Percentiles rank a stretch among this genome's conserved stretches.
These are phyloP conservation scores for Solanum chiquidenum DNA, from an alignment of 257 asterid species.

Conservation along the genomic window DNA sequence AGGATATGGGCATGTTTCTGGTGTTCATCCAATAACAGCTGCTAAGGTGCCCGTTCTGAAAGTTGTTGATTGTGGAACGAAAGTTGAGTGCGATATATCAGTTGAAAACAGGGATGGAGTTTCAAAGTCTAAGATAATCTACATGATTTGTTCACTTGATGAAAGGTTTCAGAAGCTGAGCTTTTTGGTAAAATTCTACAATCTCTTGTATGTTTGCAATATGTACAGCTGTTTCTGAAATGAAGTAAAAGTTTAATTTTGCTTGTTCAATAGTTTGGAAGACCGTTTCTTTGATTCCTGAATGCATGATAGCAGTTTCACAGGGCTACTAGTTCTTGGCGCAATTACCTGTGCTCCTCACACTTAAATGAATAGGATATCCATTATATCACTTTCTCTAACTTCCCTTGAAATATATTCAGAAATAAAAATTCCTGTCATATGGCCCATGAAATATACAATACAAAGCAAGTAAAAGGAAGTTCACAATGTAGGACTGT, in stretches of 20 bases:
- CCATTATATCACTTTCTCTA: not conserved
- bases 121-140: conserved; percentile 64
- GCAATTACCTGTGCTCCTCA: not conserved
- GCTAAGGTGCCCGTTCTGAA: conserved; percentile 93
- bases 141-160: conserved; percentile 68
- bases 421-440: not conserved
- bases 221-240: not conserved
- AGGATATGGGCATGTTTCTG: conserved; percentile 78
- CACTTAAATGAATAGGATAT: not conserved
- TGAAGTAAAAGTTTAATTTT: not conserved
- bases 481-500: not conserved
- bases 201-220: not conserved
- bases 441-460: not conserved
- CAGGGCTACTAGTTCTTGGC: not conserved
- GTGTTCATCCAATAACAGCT: conserved; percentile 70
- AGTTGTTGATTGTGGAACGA: conserved; percentile 89
- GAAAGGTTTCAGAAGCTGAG: conserved; percentile 85
- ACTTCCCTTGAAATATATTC: not conserved
- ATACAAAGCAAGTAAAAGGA: not conserved
- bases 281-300: not conserved
- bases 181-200: conserved; percentile 63
- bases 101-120: conserved; percentile 95
- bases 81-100: conserved; percentile 92
- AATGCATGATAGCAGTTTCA: not conserved
- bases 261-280: not conserved